Evolutionary conservation across 1,284 basidiomycete species (phyloP).

Genomic region (Filobasidium uniguttulatum): DNA sequence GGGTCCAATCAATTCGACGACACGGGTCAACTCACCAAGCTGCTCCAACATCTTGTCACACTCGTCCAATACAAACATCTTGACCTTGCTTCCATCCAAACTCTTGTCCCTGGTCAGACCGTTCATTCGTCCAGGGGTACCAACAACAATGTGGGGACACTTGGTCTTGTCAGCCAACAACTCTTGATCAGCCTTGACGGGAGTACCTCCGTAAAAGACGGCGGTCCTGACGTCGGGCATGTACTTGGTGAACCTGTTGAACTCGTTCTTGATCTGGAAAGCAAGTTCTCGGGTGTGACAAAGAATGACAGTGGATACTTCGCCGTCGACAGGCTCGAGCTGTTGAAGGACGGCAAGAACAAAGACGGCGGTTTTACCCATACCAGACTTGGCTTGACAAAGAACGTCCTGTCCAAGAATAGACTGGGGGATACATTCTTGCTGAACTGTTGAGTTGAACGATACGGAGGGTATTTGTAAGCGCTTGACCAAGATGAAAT

Average conservation of each 20-base stretch:
- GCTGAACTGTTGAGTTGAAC: constrained; percentile 58
- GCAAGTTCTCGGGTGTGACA: constrained; percentile 99
- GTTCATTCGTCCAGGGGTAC: constrained; percentile 90
- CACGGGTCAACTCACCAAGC: constrained; percentile 78
- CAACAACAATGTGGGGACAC: constrained; percentile 98
- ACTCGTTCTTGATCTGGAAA: constrained; percentile 99
- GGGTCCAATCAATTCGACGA: not conserved
- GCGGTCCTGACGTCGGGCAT: constrained; percentile 97
- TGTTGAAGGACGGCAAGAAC: constrained; percentile 96
- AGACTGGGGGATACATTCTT: constrained; percentile 99
- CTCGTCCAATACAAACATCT: constrained; percentile 99
- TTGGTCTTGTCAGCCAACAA: constrained; percentile 88
- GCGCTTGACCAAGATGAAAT: no score
- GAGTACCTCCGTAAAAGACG: constrained; percentile 96
- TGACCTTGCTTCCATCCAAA: constrained; percentile 81
- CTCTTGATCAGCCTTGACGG: constrained; percentile 87
- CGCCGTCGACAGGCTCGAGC: constrained; percentile 94
- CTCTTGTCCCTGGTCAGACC: constrained; percentile 85
- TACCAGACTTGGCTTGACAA: constrained; percentile 99
- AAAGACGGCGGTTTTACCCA: constrained; percentile 99
- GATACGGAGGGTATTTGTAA: no score
- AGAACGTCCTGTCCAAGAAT: constrained; percentile 99
- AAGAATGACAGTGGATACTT: constrained; percentile 92
- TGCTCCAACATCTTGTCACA: constrained; percentile 99
- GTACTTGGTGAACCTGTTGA: constrained; percentile 97